A percentile compares a stretch with the other conserved stretches of the same genome.
Conservation (phyloP, 2,329 filamentous ascomycete species). For the Diaporthe amygdali region DNA sequence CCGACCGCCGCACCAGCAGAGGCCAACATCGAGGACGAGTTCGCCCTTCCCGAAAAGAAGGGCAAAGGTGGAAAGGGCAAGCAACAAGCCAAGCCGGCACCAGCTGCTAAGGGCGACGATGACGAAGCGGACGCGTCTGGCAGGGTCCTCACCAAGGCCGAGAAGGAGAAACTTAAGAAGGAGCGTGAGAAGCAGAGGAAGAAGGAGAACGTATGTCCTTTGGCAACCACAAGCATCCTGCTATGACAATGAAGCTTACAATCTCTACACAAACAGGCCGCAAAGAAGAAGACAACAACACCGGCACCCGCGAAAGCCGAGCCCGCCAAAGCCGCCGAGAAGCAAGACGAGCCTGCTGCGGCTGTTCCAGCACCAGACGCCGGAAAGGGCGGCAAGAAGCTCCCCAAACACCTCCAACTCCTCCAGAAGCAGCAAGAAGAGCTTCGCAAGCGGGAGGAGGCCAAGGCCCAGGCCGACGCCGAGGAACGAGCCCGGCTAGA, state of each 20-base stretch:
- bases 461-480: slow-evolving; percentile 65
- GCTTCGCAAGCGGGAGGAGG: slow-evolving; percentile 69
- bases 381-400: slow-evolving; percentile 73
- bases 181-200: slow-evolving; percentile 98
- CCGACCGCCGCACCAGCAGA: slow-evolving; percentile 78
- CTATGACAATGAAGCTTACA: slow-evolving; percentile 1
- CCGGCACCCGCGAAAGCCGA: slow-evolving; percentile 54
- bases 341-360: slow-evolving; percentile 48
- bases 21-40: slow-evolving; percentile 84
- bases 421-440: slow-evolving; percentile 87
- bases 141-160: slow-evolving; percentile 90
- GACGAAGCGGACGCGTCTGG: slow-evolving; percentile 62
- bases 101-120: slow-evolving; percentile 48
- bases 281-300: slow-evolving; percentile 75
- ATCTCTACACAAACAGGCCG: slow-evolving; percentile 59
- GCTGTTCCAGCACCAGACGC: slow-evolving; percentile 41
- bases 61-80: slow-evolving; percentile 65
- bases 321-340: slow-evolving; percentile 56
- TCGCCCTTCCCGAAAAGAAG: slow-evolving; percentile 80
- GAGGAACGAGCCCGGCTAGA: slow-evolving; percentile 60
- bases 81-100: slow-evolving; percentile 51
- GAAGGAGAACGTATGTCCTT: slow-evolving; percentile 80
- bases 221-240: background rate
- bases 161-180: slow-evolving; percentile 98
- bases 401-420: slow-evolving; percentile 74